Base-by-base conservation (phyloP, 345 rosid species). In the Eucalyptus tenuipes region DNA sequence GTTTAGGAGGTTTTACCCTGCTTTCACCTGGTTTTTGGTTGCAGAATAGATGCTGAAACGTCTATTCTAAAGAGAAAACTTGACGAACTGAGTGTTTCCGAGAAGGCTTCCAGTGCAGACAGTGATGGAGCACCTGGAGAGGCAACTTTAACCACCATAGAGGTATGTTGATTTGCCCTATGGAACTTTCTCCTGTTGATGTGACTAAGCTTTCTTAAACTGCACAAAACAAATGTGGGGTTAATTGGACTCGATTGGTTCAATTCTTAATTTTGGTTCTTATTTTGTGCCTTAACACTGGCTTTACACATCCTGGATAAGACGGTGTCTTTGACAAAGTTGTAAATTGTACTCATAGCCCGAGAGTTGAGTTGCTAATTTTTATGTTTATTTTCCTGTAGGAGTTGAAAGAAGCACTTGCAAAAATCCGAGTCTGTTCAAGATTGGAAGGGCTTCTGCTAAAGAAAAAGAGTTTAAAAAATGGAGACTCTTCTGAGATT, bases 31-130 rank as follows among this genome's bases (percentile, higher is more conserved):
- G 87, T 86, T 81, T 66, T 50, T 90, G 88, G 89, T 92, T 85
- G 85, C 95, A 95, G 99, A 92, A 93, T 95, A 90, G 96, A 97
- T 94, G 96, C 92, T 89, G 99, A 97, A 95, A 93, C 95, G 87
- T 91, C 87, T 85, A 88, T 88, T 86, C 91, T 97, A 89, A 95
- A 94, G 94, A 93, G 91, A 90, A 95, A 94, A 89, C 96, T 97
- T 59, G 96, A 93, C 82, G 91, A 89, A 89, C 85, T 93, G 88
- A 93, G 89, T 64, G 91, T 89, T 89, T 91, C 92, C 29, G 90
- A 44, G 66, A 93, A 89, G 86, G 81, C 90, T 45, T 87, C 91
- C 53, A 91, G 88, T 91, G 95, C 94, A 89, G 94, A 68, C 88
- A 89, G 88, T 89, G 94, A 93, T 47, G 91, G 91, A 90, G 93